Base-by-base conservation (phyloP, 2,329 filamentous ascomycete species). In the Cladophialophora chaetospira region DNA sequence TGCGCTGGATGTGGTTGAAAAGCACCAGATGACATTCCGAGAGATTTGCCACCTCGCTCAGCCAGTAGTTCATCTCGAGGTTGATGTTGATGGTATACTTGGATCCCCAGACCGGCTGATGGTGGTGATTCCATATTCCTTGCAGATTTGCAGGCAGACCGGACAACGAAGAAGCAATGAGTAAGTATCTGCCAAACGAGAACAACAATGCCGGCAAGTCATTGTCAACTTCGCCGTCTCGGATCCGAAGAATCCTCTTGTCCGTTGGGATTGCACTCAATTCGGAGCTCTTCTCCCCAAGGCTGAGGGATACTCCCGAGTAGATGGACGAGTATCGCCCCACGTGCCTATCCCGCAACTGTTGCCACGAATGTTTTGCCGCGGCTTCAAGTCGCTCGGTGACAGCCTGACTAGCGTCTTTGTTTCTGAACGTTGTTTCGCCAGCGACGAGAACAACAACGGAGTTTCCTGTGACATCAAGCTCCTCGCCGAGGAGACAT, bases 61-160 rank as follows among this genome's bases (percentile, higher is more conserved):
- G 72, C 82, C 82, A 85, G 62, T 84, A 77, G 57, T 84, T 85
- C 82, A 84, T 85, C 61, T 85, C 80, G 0, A 84, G 55, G 55
- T 85, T 85, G 63, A 85, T 84, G 58, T 85, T 81, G 35, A 77
- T 72, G 48, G 83, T 81, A 53, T 83, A 85, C 61, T 85, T 81
- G 2, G 73, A 77, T 8, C 76, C 75, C 82, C 82, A 83, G 0
- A 77, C 74, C 3, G 75, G 71, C 0, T 63, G 63, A 2, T 79
- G 66, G 0, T 71, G 67, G 38, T 79, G 74, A 3, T 76, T 77
- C 83, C 82, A 85, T 19, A 75, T 73, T 0, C 82, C 82, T 64
- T 82, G 80, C 0, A 86, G 72, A 54, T 84, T 85, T 0, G 82
- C 73, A 0, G 82, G 82, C 0, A 85, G 71, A 31, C 77, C 77